Percentiles rank a stretch among this genome's conserved stretches.
Conservation (phyloP, 306 rosid genomes). For the Pyrus bretschneideri region DNA sequence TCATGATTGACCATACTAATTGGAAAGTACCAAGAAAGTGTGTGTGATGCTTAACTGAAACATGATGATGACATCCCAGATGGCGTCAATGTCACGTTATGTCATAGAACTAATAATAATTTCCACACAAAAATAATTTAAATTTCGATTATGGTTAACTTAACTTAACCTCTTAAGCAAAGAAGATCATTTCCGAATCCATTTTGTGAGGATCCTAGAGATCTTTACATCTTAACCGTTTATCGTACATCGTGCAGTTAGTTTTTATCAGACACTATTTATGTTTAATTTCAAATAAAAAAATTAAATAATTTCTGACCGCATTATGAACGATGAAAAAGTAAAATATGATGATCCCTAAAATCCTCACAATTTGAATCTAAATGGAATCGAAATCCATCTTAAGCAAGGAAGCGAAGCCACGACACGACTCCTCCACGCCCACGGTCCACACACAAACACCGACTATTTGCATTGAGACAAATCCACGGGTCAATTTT, state of each 20-base stretch:
- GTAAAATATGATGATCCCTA: rapidly evolving
- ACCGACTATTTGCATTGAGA: neutral
- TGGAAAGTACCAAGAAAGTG: neutral
- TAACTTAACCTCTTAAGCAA: neutral
- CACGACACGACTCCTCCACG: neutral
- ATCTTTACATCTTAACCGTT: too few relatives aligned
- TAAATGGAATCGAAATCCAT: too few relatives aligned
- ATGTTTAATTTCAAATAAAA: too few relatives aligned
- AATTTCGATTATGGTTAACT: neutral
- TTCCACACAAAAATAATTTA: neutral
- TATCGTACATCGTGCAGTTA: rapidly evolving
- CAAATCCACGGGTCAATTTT: slow-evolving; percentile 7
- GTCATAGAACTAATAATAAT: neutral
- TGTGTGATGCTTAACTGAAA: neutral
- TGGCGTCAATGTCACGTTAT: neutral
- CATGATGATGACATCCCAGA: neutral
- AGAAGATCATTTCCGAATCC: too few relatives aligned
- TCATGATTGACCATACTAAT: neutral
- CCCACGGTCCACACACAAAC: neutral
- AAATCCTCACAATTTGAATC: too few relatives aligned
- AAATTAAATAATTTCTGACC: too few relatives aligned
- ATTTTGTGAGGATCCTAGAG: rapidly evolving
- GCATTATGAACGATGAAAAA: rapidly evolving
- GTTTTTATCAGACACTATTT: too few relatives aligned
- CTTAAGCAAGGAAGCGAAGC: neutral